Evolutionary conservation across 192 early-diverging fungal species (phyloP).

Genomic region (Rhizoclosmatium globosum): DNA sequence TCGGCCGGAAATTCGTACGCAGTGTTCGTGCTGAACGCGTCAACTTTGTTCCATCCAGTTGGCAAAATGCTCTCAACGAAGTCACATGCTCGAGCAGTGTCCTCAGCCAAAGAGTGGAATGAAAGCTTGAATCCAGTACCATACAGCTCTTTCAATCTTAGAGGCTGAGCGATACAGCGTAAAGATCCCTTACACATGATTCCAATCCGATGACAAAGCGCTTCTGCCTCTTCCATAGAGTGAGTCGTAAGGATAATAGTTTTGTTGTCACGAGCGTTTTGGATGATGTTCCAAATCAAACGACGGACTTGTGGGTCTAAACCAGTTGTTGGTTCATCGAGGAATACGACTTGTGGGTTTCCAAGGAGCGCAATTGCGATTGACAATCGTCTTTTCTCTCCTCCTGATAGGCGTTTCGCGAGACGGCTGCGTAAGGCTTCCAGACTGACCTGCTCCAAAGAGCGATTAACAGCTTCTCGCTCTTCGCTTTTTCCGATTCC

Average conservation of each 20-base stretch:
- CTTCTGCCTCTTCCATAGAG: conserved; percentile 70
- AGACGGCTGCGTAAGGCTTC: conserved; percentile 60
- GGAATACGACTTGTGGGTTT: conserved; percentile 57
- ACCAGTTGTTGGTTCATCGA: conserved; percentile 76
- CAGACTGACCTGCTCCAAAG: conserved; percentile 64
- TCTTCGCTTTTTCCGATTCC: conserved; percentile 58
- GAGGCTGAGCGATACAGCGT: conserved; percentile 69
- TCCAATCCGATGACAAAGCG: conserved; percentile 76
- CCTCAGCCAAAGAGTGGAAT: conserved; percentile 55
- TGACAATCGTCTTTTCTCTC: conserved; percentile 71
- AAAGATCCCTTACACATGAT: conserved; percentile 82
- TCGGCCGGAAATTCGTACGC: conserved; percentile 70
- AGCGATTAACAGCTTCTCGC: conserved; percentile 50
- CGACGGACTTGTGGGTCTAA: conserved; percentile 76
- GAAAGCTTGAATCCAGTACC: conserved; percentile 75
- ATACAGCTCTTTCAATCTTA: conserved; percentile 76
- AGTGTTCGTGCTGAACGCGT: conserved; percentile 60
- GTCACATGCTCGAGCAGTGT: conserved; percentile 45
- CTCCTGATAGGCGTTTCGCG: conserved; percentile 73
- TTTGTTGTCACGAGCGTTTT: conserved; percentile 60
- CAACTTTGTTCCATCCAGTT: conserved; percentile 56
- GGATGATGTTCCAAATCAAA: conserved; percentile 79
- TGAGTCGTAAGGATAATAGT: conserved; percentile 74
- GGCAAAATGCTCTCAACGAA: conserved; percentile 61
- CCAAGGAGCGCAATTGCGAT: conserved; percentile 61